A percentile compares a stretch with the other conserved stretches of the same genome.
Conservation (phyloP, 2,329 filamentous ascomycete genomes). For the Cadophora sp. region DNA sequence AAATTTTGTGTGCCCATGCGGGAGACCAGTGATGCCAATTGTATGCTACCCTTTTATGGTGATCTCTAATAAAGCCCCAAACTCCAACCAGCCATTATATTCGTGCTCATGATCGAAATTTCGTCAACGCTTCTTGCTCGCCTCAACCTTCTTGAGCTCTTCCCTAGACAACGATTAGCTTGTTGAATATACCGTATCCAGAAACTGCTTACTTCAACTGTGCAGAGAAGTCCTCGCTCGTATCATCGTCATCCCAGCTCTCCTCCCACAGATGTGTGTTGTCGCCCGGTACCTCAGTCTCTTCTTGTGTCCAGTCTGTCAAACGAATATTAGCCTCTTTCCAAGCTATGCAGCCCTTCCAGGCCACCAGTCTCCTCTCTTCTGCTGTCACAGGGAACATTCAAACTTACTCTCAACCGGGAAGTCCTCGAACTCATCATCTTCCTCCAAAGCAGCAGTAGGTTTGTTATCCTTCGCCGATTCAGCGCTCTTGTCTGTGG, state of each 20-base stretch:
- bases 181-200: background rate
- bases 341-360: background rate
- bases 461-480: constrained; percentile 49
- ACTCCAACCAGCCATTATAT: constrained; percentile 36
- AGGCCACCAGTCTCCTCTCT: background rate
- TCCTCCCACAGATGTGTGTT: constrained; percentile 96
- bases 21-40: constrained; percentile 36
- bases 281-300: constrained; percentile 80
- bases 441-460: constrained; percentile 81
- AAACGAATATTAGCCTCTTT: constrained; percentile 19
- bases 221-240: constrained; percentile 92
- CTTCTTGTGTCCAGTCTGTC: constrained; percentile 90
- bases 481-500: constrained; percentile 41
- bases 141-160: constrained; percentile 93
- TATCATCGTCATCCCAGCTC: constrained; percentile 99
- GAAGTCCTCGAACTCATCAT: constrained; percentile 99
- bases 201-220: constrained; percentile 81
- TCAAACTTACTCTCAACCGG: constrained; percentile 81
- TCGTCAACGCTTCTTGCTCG: constrained; percentile 67
- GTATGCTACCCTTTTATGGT: constrained; percentile 40
- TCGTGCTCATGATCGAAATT: constrained; percentile 39
- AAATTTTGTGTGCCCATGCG: constrained; percentile 24
- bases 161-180: constrained; percentile 61
- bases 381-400: background rate
- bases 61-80: constrained; percentile 34